A percentile compares a stretch with the other conserved stretches of the same genome.
These are phyloP conservation scores for Trypanosoma boissoni DNA, from an alignment of 208 protist genomes.

Conservation along the genomic window DNA sequence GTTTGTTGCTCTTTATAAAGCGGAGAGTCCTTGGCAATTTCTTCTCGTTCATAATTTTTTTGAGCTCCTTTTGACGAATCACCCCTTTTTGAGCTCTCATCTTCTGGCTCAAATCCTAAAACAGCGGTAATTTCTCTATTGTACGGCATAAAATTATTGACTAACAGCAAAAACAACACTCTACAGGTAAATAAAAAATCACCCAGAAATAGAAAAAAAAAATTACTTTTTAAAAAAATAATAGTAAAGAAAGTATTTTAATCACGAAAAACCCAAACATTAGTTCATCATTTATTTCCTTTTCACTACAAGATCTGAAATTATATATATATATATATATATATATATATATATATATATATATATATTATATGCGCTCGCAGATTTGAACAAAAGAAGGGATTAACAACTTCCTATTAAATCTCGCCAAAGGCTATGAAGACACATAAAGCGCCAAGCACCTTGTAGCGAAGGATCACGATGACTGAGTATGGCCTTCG, in stretches of 20 bases:
- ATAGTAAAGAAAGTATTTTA: no score
- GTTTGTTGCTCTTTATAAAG: conserved; percentile 39
- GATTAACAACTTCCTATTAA: conserved; percentile 15
- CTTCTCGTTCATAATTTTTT: neutral
- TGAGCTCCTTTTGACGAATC: conserved; percentile 11
- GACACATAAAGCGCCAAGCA: conserved; percentile 16
- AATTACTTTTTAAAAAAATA: no score
- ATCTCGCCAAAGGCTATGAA: conserved; percentile 15
- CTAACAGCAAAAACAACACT: no score
- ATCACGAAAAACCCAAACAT: no score
- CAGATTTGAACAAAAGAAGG: neutral
- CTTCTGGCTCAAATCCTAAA: conserved; percentile 1
- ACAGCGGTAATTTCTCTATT: conserved; percentile 29
- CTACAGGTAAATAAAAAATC: no score
- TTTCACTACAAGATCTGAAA: neutral
- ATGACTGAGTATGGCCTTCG: neutral
- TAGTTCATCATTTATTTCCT: no score
- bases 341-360: conserved; percentile 24
- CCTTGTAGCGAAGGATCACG: neutral
- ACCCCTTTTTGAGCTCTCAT: no score
- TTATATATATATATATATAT: neutral
- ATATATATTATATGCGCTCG: conserved; percentile 6
- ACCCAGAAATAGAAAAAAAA: no score
- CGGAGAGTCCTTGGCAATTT: neutral
- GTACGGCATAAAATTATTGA: conserved; percentile 33